Evolutionary conservation across 129 eudicot species (phyloP).

Genomic region (Oenanthe sinensis): DNA sequence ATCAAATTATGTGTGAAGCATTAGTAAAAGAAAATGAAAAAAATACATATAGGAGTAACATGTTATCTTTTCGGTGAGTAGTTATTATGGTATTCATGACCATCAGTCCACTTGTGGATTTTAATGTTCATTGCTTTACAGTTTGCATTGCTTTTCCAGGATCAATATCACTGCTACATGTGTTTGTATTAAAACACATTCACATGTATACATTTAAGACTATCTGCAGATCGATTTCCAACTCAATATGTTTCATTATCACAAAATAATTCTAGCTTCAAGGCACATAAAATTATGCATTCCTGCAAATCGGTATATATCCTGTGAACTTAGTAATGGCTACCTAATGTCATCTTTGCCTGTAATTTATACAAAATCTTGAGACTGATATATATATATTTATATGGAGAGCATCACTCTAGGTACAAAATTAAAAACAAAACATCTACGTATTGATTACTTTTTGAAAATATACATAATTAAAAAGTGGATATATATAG

Average conservation of each 20-base stretch:
- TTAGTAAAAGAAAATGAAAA: background rate
- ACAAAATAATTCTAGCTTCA: background rate
- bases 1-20: too few species aligned
- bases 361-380: background rate
- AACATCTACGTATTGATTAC: background rate
- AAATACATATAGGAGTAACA: background rate
- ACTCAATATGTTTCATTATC: slow-evolving; percentile 17
- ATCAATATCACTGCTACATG: slow-evolving; percentile 3
- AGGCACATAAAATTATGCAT: background rate
- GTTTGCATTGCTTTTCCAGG: slow-evolving; percentile 11
- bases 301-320: background rate
- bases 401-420: too few species aligned
- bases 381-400: background rate
- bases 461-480: background rate
- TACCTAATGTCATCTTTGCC: too few species aligned
- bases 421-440: too few species aligned
- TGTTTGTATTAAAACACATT: slow-evolving; percentile 23
- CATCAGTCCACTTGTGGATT: slow-evolving; percentile 11
- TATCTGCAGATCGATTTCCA: slow-evolving; percentile 38
- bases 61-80: slow-evolving; percentile 2
- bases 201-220: slow-evolving; percentile 67
- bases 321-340: background rate
- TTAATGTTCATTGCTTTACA: slow-evolving; percentile 13
- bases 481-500: too few species aligned
- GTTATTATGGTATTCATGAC: slow-evolving; percentile 5